These are phyloP conservation scores for Irpex sp. DNA, from an alignment of 1,284 basidiomycete species.

Conservation along the genomic window DNA sequence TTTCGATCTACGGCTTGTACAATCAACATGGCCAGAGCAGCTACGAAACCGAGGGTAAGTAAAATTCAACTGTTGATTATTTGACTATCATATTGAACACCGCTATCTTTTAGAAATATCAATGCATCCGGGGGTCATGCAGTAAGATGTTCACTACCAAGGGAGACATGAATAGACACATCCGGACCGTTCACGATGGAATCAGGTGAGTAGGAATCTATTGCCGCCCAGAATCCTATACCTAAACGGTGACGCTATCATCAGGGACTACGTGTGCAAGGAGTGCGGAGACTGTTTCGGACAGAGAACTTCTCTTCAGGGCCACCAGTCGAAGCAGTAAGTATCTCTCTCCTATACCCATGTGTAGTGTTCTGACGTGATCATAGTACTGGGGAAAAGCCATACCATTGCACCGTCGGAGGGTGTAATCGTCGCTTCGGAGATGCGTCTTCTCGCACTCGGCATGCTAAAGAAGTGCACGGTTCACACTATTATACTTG, in stretches of 20 bases:
- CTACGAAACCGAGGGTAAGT: background rate
- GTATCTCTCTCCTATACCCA: constrained; percentile 2
- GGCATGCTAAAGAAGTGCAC: constrained; percentile 60
- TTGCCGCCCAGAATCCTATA: background rate
- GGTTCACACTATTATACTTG: constrained; percentile 29
- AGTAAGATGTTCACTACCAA: constrained; percentile 42
- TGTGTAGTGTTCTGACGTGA: background rate
- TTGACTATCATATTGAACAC: background rate
- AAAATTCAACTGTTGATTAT: no score
- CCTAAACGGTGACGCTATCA: background rate
- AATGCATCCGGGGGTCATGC: constrained; percentile 24
- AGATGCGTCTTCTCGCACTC: constrained; percentile 61
- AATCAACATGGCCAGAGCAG: background rate
- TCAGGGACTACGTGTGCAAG: constrained; percentile 6
- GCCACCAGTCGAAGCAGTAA: constrained; percentile 60
- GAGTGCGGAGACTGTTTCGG: constrained; percentile 39
- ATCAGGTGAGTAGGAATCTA: constrained; percentile 33
- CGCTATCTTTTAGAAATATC: background rate
- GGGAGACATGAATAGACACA: constrained; percentile 52
- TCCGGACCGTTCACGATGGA: constrained; percentile 36
- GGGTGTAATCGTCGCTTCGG: constrained; percentile 48
- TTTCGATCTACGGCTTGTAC: background rate
- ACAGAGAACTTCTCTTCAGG: constrained; percentile 52
- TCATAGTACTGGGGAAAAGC: constrained; percentile 48
- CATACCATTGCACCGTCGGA: constrained; percentile 39